Percentiles rank a stretch among this genome's conserved stretches.
Evolutionary conservation across 1,284 basidiomycete genomes (phyloP).

Genomic region (Cryptococcus sp.): DNA sequence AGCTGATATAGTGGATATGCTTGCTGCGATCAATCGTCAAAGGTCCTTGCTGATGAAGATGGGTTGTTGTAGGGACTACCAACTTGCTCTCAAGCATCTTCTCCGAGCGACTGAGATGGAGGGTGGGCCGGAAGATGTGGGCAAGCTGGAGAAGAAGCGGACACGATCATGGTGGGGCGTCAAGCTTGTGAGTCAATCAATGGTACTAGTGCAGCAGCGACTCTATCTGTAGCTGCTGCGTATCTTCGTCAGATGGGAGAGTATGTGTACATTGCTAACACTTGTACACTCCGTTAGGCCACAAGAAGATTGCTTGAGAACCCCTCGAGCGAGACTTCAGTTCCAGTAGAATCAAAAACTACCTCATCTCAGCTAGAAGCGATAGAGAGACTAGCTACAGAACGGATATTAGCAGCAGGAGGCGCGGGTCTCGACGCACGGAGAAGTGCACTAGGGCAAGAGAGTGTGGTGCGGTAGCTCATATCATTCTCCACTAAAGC

Average conservation of each 20-base stretch:
- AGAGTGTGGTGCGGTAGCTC: not conserved
- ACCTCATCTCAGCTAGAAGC: constrained; percentile 57
- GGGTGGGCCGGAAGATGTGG: constrained; percentile 57
- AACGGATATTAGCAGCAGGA: constrained; percentile 57
- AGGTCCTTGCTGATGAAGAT: not conserved
- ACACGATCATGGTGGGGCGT: constrained; percentile 76
- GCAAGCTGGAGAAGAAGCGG: constrained; percentile 21
- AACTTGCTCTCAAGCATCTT: constrained; percentile 79
- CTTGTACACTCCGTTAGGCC: constrained; percentile 54
- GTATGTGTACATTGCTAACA: too few relatives aligned
- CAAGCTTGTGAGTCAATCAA: constrained; percentile 65
- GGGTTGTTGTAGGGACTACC: constrained; percentile 58
- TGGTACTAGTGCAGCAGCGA: not conserved
- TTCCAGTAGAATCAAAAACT: constrained; percentile 62
- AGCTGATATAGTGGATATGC: not conserved
- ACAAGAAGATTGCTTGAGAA: constrained; percentile 59
- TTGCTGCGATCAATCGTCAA: not conserved
- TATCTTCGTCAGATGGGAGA: not conserved
- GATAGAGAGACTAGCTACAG: constrained; percentile 71
- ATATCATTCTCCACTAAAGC: too few relatives aligned
- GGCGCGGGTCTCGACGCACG: constrained; percentile 28
- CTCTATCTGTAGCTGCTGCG: not conserved
- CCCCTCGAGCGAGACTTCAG: constrained; percentile 49
- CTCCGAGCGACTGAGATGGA: constrained; percentile 80
- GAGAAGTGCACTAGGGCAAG: constrained; percentile 47